Evolutionary conservation across 129 eudicot species (phyloP).

Genomic region (Logfia minima): DNA sequence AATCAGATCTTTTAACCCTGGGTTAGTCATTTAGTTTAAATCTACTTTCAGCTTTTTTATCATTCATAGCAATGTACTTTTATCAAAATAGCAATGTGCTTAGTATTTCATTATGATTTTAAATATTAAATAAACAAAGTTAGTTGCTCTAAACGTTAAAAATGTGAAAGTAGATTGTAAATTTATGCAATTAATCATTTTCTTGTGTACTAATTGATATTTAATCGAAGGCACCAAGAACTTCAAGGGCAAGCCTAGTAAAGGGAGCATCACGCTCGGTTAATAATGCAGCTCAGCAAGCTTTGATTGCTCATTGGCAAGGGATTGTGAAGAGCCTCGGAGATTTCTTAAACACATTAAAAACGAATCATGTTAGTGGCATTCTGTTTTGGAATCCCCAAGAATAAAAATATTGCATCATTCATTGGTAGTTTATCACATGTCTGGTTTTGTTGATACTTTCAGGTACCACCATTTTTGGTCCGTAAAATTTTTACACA

Average conservation of each 20-base stretch:
- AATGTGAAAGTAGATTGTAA: not conserved
- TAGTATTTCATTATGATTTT: too few relatives aligned
- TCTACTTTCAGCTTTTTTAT: not conserved
- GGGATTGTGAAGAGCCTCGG: constrained; percentile 90
- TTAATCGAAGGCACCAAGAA: constrained; percentile 85
- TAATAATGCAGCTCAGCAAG: constrained; percentile 84
- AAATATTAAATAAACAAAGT: not conserved
- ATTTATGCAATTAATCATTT: not conserved
- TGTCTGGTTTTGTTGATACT: constrained; percentile 12
- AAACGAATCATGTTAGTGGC: constrained; percentile 80
- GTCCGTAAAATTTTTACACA: constrained; percentile 63
- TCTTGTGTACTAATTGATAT: constrained; percentile 1
- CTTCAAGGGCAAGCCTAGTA: constrained; percentile 98
- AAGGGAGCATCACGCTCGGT: constrained; percentile 93
- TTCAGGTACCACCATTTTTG: constrained; percentile 90
- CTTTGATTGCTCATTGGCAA: constrained; percentile 98
- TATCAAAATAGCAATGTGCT: not conserved
- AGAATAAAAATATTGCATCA: not conserved
- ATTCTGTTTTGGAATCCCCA: constrained; percentile 4
- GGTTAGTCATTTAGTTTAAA: not conserved
- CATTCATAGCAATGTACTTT: not conserved
- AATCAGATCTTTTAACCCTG: constrained; percentile 1
- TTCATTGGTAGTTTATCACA: not conserved
- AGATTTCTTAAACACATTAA: constrained; percentile 70
- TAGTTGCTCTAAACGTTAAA: not conserved